Percentiles rank a stretch among this genome's conserved stretches.
Conservation (phyloP, 345 rosid genomes). For the Moricandia moricandioides region DNA sequence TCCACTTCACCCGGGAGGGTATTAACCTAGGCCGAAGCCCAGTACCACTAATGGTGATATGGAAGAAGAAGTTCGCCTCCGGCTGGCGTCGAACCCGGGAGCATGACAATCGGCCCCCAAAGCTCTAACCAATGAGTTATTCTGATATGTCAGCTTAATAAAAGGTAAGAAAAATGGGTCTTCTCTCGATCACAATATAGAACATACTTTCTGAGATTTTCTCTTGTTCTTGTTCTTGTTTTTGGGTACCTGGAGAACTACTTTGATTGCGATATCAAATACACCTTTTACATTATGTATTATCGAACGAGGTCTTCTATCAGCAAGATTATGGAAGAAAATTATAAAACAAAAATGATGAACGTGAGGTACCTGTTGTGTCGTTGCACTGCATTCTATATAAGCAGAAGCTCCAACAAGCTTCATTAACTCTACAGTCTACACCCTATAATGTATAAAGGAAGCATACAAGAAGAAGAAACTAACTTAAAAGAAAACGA, state of each 20-base stretch:
- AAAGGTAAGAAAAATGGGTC: background rate
- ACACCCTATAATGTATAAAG: slow-evolving; percentile 51
- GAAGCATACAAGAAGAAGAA: background rate
- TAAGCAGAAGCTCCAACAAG: slow-evolving; percentile 70
- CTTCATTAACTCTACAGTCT: slow-evolving; percentile 82
- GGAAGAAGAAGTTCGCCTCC: no score
- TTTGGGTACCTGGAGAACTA: slow-evolving; percentile 84
- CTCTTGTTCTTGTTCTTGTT: slow-evolving; percentile 52
- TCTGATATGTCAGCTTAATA: slow-evolving; percentile 43
- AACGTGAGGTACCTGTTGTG: slow-evolving; percentile 59
- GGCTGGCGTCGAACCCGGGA: no score
- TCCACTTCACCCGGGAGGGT: no score
- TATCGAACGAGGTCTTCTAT: background rate
- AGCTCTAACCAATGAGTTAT: slow-evolving; percentile 1
- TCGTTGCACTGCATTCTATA: slow-evolving; percentile 81
- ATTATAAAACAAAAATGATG: background rate
- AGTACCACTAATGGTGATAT: no score
- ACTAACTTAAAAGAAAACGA: background rate
- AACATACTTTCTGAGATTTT: slow-evolving; percentile 63
- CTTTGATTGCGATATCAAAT: slow-evolving; percentile 82
- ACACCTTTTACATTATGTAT: slow-evolving; percentile 80
- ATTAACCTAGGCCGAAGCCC: no score
- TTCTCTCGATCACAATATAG: slow-evolving; percentile 50
- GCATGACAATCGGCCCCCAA: no score
- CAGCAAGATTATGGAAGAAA: background rate